Evolutionary conservation across 208 protist genomes (phyloP).

Genomic region (Sergeia podlipaevii): DNA sequence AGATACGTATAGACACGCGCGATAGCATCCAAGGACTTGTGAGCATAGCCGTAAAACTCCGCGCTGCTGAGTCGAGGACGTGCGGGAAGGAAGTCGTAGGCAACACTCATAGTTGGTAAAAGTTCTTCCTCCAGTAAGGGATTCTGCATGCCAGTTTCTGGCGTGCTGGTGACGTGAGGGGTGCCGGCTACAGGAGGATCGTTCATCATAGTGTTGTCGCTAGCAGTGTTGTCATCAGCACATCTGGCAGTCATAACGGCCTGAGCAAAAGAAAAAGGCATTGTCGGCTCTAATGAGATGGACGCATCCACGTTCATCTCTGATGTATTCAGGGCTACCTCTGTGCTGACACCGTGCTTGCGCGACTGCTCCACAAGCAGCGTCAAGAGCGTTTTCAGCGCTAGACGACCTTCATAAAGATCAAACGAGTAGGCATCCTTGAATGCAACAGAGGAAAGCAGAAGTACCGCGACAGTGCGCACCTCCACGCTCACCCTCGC

Average conservation of each 20-base stretch:
- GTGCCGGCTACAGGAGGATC: too few species aligned
- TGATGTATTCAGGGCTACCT: too few species aligned
- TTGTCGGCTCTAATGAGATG: neutral
- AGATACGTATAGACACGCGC: constrained; percentile 56
- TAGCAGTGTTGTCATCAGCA: too few species aligned
- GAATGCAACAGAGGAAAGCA: constrained; percentile 45
- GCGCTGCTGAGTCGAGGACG: neutral
- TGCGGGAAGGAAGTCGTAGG: too few species aligned
- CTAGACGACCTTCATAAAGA: constrained; percentile 46
- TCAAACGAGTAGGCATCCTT: constrained; percentile 42
- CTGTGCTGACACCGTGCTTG: constrained; percentile 19
- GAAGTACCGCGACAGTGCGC: constrained; percentile 26
- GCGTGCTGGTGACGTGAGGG: neutral
- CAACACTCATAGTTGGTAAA: too few species aligned
- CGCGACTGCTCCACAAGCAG: constrained; percentile 14
- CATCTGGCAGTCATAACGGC: too few species aligned
- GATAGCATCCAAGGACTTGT: constrained; percentile 29
- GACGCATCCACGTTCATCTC: neutral
- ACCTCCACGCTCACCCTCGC: constrained; percentile 29
- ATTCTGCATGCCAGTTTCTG: too few species aligned
- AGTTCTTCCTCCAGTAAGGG: too few species aligned
- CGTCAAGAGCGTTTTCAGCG: constrained; percentile 44
- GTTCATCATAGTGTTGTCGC: too few species aligned
- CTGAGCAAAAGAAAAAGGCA: neutral
- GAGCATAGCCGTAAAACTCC: constrained; percentile 31